phyloP scores from a whole-genome alignment of 2,329 filamentous ascomycete species.

The Epichloe brachyelytri region DNA sequence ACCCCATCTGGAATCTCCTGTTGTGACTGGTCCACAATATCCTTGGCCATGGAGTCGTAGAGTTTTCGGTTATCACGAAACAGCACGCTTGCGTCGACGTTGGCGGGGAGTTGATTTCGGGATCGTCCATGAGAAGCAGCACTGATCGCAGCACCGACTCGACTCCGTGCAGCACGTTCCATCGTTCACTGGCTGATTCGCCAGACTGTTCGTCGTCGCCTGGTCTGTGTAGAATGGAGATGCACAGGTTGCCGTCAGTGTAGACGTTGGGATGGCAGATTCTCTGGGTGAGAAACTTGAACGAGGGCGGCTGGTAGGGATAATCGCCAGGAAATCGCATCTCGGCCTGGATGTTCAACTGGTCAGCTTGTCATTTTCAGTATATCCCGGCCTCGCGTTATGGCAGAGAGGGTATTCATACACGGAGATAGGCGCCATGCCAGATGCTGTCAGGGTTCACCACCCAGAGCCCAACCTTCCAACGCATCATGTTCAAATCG shows the following conservation, averaged over 20 bases:
- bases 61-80: slow-evolving; percentile 58
- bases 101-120: slow-evolving; percentile 90
- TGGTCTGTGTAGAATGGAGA: slow-evolving; percentile 87
- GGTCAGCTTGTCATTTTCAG: not conserved
- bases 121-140: slow-evolving; percentile 81
- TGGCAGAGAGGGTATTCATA: slow-evolving; percentile 12
- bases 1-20: slow-evolving; percentile 68
- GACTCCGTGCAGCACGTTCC: slow-evolving; percentile 86
- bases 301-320: slow-evolving; percentile 77
- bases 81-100: slow-evolving; percentile 83
- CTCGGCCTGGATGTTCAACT: slow-evolving; percentile 41
- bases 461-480: slow-evolving; percentile 81
- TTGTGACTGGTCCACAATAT: slow-evolving; percentile 61
- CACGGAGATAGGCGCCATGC: slow-evolving; percentile 83
- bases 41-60: slow-evolving; percentile 58
- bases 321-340: slow-evolving; percentile 86
- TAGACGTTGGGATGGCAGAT: slow-evolving; percentile 95
- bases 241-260: slow-evolving; percentile 78
- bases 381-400: slow-evolving; percentile 5
- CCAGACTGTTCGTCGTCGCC: slow-evolving; percentile 90
- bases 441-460: slow-evolving; percentile 86
- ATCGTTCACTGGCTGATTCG: slow-evolving; percentile 79
- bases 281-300: slow-evolving; percentile 62
- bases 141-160: slow-evolving; percentile 92
- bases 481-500: slow-evolving; percentile 73